Percentiles rank a stretch among this genome's conserved stretches.
Conservation (phyloP, 2,329 filamentous ascomycete species). For the Tolypocladium tropicale region DNA sequence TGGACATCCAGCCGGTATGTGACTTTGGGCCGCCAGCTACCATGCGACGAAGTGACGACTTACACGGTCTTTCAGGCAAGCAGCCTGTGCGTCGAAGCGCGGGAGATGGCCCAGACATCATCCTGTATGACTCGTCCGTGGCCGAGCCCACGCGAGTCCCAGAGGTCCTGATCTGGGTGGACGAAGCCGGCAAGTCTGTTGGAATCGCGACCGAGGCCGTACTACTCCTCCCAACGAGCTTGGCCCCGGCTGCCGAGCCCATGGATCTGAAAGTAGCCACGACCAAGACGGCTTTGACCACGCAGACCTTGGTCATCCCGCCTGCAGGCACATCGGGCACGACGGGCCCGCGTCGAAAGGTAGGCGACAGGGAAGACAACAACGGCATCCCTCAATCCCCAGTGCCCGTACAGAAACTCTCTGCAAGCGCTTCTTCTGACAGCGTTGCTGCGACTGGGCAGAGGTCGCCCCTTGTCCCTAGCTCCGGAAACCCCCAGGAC, state of each 20-base stretch:
- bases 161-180: conserved; percentile 48
- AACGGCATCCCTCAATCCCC: not conserved
- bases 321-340: not conserved
- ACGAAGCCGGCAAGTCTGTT: conserved; percentile 43
- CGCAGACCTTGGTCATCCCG: conserved; percentile 1
- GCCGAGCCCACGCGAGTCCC: conserved; percentile 30
- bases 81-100: not conserved
- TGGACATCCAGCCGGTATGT: conserved; percentile 14
- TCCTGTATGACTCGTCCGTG: conserved; percentile 25
- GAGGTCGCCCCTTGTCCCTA: not conserved
- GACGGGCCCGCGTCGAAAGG: not conserved
- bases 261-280: not conserved
- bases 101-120: conserved; percentile 11
- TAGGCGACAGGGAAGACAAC: not conserved
- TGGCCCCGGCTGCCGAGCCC: conserved; percentile 1
- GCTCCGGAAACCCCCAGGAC: not conserved
- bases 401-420: not conserved
- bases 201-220: conserved; percentile 30
- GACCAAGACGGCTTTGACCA: conserved; percentile 1
- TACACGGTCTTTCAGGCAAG: not conserved
- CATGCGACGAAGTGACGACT: not conserved
- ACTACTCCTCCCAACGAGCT: conserved; percentile 7
- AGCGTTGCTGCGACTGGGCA: not conserved
- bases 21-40: not conserved
- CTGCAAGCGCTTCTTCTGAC: not conserved